Conservation (phyloP, 768 basidiomycete genomes). For the Rickenella mellea region DNA sequence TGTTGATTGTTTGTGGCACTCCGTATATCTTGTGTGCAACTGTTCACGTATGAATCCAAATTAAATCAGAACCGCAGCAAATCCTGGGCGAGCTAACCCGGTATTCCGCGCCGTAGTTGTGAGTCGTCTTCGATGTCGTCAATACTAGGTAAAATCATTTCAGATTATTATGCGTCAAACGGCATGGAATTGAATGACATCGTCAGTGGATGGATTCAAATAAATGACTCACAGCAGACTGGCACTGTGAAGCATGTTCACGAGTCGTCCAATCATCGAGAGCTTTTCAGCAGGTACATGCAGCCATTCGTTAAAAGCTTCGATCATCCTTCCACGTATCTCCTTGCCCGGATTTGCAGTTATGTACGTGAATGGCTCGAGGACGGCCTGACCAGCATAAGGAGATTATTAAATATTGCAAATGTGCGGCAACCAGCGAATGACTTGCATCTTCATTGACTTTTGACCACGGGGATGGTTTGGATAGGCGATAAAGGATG, state of each 20-base stretch:
- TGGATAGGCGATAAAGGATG: not conserved
- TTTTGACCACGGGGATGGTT: not conserved
- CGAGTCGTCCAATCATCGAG: conserved; percentile 30
- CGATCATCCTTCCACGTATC: conserved; percentile 34
- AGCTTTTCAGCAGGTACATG: conserved; percentile 29
- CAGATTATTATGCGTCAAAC: not conserved
- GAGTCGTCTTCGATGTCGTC: conserved; percentile 37
- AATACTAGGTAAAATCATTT: conserved; percentile 21
- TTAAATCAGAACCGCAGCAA: not conserved
- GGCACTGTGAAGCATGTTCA: conserved; percentile 40
- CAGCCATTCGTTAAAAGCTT: conserved; percentile 43
- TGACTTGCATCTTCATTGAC: not conserved
- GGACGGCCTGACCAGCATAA: conserved; percentile 22
- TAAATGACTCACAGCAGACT: conserved; percentile 28
- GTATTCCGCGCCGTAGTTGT: conserved; percentile 31
- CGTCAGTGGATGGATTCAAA: not conserved
- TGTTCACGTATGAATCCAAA: too few species aligned
- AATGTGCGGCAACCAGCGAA: not conserved
- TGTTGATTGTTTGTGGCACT: conserved; percentile 41
- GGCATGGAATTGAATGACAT: not conserved
- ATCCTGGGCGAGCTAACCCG: conserved; percentile 16
- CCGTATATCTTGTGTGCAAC: conserved; percentile 45
- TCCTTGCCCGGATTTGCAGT: conserved; percentile 37
- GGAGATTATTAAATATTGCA: not conserved
- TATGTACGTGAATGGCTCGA: conserved; percentile 38